Evolutionary conservation across 495 filamentous ascomycete species (phyloP).

Genomic region (Mytilinidion resinicola): DNA sequence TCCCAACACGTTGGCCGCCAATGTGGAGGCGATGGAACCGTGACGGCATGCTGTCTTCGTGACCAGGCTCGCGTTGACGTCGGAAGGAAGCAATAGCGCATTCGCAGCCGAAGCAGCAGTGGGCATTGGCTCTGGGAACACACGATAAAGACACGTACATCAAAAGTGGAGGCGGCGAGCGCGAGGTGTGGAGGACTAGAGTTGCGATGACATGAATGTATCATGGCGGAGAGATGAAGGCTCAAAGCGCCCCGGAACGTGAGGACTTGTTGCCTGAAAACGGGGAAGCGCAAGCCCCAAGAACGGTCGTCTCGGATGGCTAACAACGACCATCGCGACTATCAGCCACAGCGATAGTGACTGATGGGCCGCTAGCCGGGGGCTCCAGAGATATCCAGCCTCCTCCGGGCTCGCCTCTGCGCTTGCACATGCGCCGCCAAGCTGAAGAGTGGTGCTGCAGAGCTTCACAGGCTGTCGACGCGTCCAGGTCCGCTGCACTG

Average conservation of each 20-base stretch:
- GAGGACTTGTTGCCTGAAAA: constrained; percentile 24
- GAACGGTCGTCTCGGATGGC: neutral
- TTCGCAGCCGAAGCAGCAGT: constrained; percentile 10
- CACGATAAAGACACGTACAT: constrained; percentile 25
- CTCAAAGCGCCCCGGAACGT: constrained; percentile 12
- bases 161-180: constrained; percentile 26
- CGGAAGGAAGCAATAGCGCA: constrained; percentile 10
- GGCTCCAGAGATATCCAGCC: constrained; percentile 4
- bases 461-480: neutral
- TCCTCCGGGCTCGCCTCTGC: no score
- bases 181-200: constrained; percentile 31
- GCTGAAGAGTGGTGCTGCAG: neutral
- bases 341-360: no score
- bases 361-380: no score
- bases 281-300: constrained; percentile 23
- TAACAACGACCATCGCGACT: constrained; percentile 9
- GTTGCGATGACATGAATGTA: constrained; percentile 25
- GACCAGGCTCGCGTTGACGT: constrained; percentile 8
- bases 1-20: neutral
- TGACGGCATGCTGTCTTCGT: constrained; percentile 6
- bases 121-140: constrained; percentile 17
- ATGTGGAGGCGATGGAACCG: constrained; percentile 7
- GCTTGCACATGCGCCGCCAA: constrained; percentile 6
- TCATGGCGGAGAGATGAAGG: constrained; percentile 20
- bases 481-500: no score